Conservation (phyloP, 352 stramenopile species). For the Phytophthora cactorum region DNA sequence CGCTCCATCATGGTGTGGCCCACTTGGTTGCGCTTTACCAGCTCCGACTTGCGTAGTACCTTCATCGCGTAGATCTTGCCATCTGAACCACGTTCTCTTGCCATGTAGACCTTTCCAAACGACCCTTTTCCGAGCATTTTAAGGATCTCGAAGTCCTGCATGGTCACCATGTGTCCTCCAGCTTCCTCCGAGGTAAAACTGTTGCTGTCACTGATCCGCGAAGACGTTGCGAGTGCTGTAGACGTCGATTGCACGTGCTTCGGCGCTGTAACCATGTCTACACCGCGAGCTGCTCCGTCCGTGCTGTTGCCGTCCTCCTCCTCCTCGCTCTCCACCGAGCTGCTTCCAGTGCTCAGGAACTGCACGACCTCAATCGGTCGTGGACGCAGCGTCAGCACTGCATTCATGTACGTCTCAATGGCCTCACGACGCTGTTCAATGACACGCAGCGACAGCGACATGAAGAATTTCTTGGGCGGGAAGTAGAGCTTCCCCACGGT, state of each 20-base stretch:
- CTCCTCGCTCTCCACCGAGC: conserved; percentile 59
- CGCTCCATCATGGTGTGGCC: conserved; percentile 91
- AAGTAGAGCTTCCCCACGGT: conserved; percentile 86
- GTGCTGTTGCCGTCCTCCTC: conserved; percentile 66
- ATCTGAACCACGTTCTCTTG: conserved; percentile 82
- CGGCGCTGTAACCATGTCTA: conserved; percentile 33
- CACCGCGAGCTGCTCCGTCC: conserved; percentile 37
- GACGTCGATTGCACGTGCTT: conserved; percentile 43
- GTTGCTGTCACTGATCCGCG: conserved; percentile 31
- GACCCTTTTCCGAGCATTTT: conserved; percentile 98
- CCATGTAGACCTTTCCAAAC: conserved; percentile 98
- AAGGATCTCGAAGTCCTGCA: conserved; percentile 96
- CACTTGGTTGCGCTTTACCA: conserved; percentile 91
- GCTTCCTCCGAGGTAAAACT: conserved; percentile 30
- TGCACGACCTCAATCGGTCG: conserved; percentile 70
- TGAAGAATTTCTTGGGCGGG: conserved; percentile 88
- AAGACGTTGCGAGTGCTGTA: conserved; percentile 27
- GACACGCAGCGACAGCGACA: conserved; percentile 85
- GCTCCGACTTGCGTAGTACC: conserved; percentile 84
- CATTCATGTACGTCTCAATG: conserved; percentile 87
- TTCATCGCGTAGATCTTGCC: conserved; percentile 90
- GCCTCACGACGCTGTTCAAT: conserved; percentile 85
- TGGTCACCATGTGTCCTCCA: conserved; percentile 49
- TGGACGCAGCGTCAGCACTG: conserved; percentile 71
- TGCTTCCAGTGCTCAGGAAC: conserved; percentile 62